A percentile compares a stretch with the other conserved stretches of the same genome.
These are phyloP conservation scores for Lachancea thermotolerans DNA, from an alignment of 805 yeast genomes.

Conservation along the genomic window DNA sequence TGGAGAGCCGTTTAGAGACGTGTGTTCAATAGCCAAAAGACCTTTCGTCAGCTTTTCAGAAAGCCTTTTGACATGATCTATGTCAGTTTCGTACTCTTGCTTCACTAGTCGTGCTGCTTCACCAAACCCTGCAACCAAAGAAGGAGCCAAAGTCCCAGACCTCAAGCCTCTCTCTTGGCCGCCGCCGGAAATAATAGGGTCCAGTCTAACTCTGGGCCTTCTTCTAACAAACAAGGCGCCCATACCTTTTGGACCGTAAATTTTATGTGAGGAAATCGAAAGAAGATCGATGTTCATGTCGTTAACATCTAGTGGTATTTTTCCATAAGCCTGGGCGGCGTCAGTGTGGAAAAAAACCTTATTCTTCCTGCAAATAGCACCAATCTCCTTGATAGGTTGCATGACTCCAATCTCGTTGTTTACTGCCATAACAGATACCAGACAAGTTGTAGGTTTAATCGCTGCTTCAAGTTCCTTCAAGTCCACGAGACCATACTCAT, in stretches of 20 bases:
- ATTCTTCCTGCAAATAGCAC: slow-evolving; percentile 72
- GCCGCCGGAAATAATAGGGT: slow-evolving; percentile 93
- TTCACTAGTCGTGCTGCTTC: slow-evolving; percentile 88
- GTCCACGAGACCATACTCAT: slow-evolving; percentile 69
- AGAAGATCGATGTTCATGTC: slow-evolving; percentile 85
- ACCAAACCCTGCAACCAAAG: slow-evolving; percentile 91
- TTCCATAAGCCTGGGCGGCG: slow-evolving; percentile 96
- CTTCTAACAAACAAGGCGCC: slow-evolving; percentile 95
- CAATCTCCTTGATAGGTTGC: slow-evolving; percentile 94
- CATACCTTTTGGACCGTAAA: slow-evolving; percentile 96
- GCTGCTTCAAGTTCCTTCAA: slow-evolving; percentile 72
- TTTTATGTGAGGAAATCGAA: slow-evolving; percentile 93
- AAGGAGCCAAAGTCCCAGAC: slow-evolving; percentile 97
- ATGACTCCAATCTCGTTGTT: slow-evolving; percentile 97
- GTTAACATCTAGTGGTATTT: slow-evolving; percentile 87
- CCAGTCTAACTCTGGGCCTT: slow-evolving; percentile 96
- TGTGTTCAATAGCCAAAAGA: slow-evolving; percentile 75
- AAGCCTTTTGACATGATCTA: slow-evolving; percentile 58
- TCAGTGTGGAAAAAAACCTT: slow-evolving; percentile 97
- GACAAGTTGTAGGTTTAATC: slow-evolving; percentile 82
- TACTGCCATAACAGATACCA: slow-evolving; percentile 94
- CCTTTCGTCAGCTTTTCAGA: slow-evolving; percentile 69
- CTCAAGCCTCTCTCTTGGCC: slow-evolving; percentile 98
- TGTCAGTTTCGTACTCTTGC: slow-evolving; percentile 69
- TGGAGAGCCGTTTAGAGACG: slow-evolving; percentile 82